These are phyloP conservation scores for Amanita subjunquillea DNA, from an alignment of 768 basidiomycete species.

Conservation along the genomic window DNA sequence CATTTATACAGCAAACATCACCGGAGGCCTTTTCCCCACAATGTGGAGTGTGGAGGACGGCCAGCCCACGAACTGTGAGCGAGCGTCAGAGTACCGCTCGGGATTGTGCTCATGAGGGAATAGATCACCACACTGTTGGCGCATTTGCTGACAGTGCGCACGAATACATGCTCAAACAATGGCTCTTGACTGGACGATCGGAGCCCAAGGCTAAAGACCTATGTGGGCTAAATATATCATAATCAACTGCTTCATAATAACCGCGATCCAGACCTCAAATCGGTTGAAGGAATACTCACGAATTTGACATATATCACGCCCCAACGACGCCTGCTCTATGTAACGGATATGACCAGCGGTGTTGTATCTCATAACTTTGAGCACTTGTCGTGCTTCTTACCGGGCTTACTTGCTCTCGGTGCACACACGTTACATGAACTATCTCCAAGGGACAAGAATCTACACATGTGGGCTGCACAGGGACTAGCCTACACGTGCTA, in stretches of 20 bases:
- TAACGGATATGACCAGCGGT: slow-evolving; percentile 32
- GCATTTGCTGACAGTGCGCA: slow-evolving; percentile 65
- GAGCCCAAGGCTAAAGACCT: slow-evolving; percentile 44
- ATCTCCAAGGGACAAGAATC: slow-evolving; percentile 23
- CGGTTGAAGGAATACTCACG: slow-evolving; percentile 37
- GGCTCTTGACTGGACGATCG: slow-evolving; percentile 42
- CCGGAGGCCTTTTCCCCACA: slow-evolving; percentile 45
- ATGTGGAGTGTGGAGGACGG: slow-evolving; percentile 39
- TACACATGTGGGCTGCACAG: slow-evolving; percentile 51
- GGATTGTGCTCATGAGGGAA: neutral
- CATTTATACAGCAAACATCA: slow-evolving; percentile 32
- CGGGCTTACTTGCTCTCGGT: slow-evolving; percentile 52
- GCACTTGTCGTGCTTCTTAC: slow-evolving; percentile 57
- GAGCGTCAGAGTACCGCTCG: neutral
- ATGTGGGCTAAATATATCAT: slow-evolving; percentile 30
- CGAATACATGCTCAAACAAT: slow-evolving; percentile 69
- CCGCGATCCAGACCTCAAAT: slow-evolving; percentile 37
- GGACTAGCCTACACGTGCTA: slow-evolving; percentile 55
- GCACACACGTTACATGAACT: slow-evolving; percentile 26
- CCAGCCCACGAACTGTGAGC: slow-evolving; percentile 21
- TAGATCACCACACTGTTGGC: slow-evolving; percentile 36
- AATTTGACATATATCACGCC: slow-evolving; percentile 46
- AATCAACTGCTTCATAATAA: neutral
- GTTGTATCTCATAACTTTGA: slow-evolving; percentile 36
- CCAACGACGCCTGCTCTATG: slow-evolving; percentile 43